Base-by-base conservation (phyloP, 164 flowering plant genomes). In the Chimonanthus salicifolius region DNA sequence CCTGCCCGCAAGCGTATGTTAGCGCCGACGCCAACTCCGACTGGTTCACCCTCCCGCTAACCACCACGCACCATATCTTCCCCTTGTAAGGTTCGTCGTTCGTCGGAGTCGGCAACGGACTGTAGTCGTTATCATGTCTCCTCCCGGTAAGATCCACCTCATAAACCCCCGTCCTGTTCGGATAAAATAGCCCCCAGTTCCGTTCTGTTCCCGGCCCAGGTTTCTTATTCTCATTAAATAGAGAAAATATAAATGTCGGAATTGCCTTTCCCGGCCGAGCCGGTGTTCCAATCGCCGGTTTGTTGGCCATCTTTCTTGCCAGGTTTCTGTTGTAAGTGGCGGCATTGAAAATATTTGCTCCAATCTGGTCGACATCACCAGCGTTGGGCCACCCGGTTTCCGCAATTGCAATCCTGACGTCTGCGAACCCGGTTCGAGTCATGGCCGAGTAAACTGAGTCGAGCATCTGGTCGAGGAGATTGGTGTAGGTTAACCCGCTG, bases 371-470 rank as follows among this genome's bases (percentile, higher is more conserved):
- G 20, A 83, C 3, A 67, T 92, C 97, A 21, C 98, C 97, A 16
- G 68, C 84, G 20, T 81, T 89, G 46, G 99, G 98, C 98, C 98
- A 95, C 2, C 98, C 99, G 5, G 99, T 95, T 73, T 95, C 97
- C 2, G 97, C 82, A 16, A 95, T 80, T 13, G 75, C 85, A 1
- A 93, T 8, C 67, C 87, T 84, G 11, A 89, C 72, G 20, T 75
- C 65, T 16, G 82, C 77, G 71, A 74, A 89, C 33, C 98, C 98
- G 54, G 89, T 74, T 7, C 79, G 82, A 15, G 72, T 62, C 94
- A 92, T 89, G 7, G 98, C 98, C 78, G 83, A 87, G 69, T 74
- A 21, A 1, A 88, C 83, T 4, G 98, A 83, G 81, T 95, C 99
- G 7, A 95, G 78, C 92, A 88, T 85, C 64, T 95, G 97, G 70